phyloP scores from a whole-genome alignment of 345 rosid species.

The Corchorus capsularis region DNA sequence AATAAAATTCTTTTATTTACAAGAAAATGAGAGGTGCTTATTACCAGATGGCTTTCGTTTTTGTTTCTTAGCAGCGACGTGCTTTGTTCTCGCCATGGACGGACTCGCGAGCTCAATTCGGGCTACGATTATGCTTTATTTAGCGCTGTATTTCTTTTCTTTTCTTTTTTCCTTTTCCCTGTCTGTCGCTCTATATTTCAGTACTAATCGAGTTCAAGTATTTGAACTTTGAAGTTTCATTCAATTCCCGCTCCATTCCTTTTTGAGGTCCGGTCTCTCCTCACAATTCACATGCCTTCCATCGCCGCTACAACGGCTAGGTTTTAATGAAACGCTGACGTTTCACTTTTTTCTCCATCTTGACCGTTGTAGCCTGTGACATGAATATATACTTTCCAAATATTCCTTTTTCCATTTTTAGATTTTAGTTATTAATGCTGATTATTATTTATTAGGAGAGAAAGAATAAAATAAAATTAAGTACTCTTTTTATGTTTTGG shows the following conservation, averaged over 20 bases:
- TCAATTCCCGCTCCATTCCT: slow-evolving; percentile 3
- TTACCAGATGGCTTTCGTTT: slow-evolving; percentile 15
- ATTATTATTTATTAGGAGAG: too few species aligned
- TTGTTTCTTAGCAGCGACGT: background rate
- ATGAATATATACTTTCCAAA: background rate
- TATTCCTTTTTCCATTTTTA: too few species aligned
- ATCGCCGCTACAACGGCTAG: background rate
- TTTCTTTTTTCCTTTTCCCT: background rate
- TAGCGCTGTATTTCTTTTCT: background rate
- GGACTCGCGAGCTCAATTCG: background rate
- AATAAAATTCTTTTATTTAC: background rate
- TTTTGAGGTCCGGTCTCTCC: background rate
- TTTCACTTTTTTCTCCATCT: background rate
- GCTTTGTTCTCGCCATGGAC: slow-evolving; percentile 12
- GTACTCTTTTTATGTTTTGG: too few species aligned
- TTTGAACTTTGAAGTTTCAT: background rate
- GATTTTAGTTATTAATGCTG: too few species aligned
- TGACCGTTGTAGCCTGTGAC: background rate
- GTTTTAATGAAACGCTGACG: background rate
- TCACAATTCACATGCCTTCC: background rate
- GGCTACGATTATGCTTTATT: background rate
- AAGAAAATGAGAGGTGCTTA: background rate
- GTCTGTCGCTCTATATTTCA: background rate
- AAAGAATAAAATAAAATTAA: too few species aligned
- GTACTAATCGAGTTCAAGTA: background rate